Base-by-base conservation (phyloP, 1,284 basidiomycete species). In the Athelia sp. region DNA sequence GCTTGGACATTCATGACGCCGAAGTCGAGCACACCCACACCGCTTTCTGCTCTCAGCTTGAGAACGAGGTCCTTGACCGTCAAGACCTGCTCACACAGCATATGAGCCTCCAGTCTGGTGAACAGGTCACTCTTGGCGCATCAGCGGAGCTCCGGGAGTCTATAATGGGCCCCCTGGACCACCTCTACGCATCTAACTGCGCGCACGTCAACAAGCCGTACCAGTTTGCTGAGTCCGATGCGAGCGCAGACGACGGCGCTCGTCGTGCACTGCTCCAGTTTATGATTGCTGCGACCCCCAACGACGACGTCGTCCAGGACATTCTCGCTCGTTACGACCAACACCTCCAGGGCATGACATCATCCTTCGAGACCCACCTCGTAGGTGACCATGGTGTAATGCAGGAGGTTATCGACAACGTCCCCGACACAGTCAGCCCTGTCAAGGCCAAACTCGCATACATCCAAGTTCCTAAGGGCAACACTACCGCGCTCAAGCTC, bases 241-340 rank as follows among this genome's bases (percentile, higher is more conserved):
- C 55, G 31, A 49, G 57, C 4, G 70, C 74, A 42, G 38, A 66
- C 8, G 36, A 4, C 6, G 36, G 19, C 6, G 54, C 67, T 11
- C 71, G 59, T 32, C 68, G 83, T 62, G 82, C 88, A 3, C 77
- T 89, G 10, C 68, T 91, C 23, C 78, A 82, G 55, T 91, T 91
- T 72, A 89, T 91, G 76, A 71, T 82, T 35, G 79, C 82, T 2
- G 88, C 87, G 14, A 85, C 87, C 1, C 86, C 87, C 2, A 73
- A 76, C 42, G 57, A 70, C 35, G 60, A 67, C 2, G 65, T 84
- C 23, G 69, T 72, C 17, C 57, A 70, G 32, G 72, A 80, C 21
- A 78, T 91, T 22, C 57, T 72, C n/a, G 59, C 62, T 24, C 74
- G 78, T 51, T 78, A 79, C 47, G 73, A 77, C 22, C 59, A 70